Evolutionary conservation across 2,329 filamentous ascomycete species (phyloP).

Genomic region (Thielaviopsis populi): DNA sequence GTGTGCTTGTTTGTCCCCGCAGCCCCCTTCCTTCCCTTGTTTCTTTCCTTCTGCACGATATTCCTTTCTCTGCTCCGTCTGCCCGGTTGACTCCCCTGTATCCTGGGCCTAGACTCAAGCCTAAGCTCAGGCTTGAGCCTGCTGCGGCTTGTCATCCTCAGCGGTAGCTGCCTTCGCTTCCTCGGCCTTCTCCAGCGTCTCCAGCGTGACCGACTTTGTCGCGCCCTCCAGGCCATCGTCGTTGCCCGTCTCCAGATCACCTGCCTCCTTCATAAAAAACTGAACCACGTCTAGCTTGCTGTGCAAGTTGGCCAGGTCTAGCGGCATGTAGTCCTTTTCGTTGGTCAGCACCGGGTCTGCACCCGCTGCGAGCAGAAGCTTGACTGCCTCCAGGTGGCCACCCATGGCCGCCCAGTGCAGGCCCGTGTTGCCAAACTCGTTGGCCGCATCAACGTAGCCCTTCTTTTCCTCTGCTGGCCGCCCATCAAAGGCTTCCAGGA

Average conservation of each 20-base stretch:
- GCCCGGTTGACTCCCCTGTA: not conserved
- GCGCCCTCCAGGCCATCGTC: constrained; percentile 21
- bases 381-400: constrained; percentile 68
- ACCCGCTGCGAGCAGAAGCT: constrained; percentile 54
- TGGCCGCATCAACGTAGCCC: constrained; percentile 51
- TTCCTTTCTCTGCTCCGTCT: not conserved
- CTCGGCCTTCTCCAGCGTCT: constrained; percentile 15
- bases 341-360: constrained; percentile 69
- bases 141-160: not conserved
- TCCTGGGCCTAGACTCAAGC: not conserved
- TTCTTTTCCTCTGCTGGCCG: constrained; percentile 27
- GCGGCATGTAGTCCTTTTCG: constrained; percentile 64
- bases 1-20: not conserved
- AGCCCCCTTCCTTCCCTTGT: not conserved
- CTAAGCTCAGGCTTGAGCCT: not conserved
- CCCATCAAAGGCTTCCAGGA: constrained; percentile 31
- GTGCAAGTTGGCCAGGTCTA: constrained; percentile 58
- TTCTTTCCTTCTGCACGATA: not conserved
- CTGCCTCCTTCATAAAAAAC: constrained; percentile 39
- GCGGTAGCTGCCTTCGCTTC: constrained; percentile 4
- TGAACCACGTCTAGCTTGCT: constrained; percentile 51
- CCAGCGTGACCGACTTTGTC: constrained; percentile 19
- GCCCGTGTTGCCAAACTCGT: constrained; percentile 75
- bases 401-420: constrained; percentile 91
- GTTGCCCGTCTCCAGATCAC: constrained; percentile 33